A percentile compares a stretch with the other conserved stretches of the same genome.
These are phyloP conservation scores for Stagonosporopsis rhizophila DNA, from an alignment of 2,329 filamentous ascomycete species.

Conservation along the genomic window DNA sequence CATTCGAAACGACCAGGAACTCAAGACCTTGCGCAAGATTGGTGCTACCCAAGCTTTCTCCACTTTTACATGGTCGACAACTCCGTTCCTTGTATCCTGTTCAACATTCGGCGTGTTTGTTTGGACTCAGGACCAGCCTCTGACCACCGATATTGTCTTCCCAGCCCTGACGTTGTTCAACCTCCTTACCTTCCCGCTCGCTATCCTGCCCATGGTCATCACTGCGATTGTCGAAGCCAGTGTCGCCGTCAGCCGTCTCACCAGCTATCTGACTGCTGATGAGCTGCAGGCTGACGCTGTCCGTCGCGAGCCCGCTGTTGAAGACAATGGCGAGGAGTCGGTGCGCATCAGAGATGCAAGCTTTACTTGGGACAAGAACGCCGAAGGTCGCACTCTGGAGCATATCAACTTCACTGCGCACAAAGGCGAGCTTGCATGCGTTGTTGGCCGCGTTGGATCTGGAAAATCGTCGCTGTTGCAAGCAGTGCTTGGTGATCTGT, in stretches of 20 bases:
- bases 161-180: conserved; percentile 94
- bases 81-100: conserved; percentile 96
- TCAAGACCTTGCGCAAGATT: conserved; percentile 95
- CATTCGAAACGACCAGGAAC: conserved; percentile 92
- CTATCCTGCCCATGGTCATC: conserved; percentile 96
- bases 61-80: conserved; percentile 98
- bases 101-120: conserved; percentile 96
- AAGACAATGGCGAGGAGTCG: conserved; percentile 82
- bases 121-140: conserved; percentile 76
- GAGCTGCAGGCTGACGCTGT: conserved; percentile 90
- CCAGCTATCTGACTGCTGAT: conserved; percentile 83
- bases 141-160: conserved; percentile 96
- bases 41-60: conserved; percentile 92
- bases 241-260: conserved; percentile 88
- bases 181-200: conserved; percentile 90
- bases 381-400: conserved; percentile 70
- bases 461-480: conserved; percentile 95
- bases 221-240: conserved; percentile 93
- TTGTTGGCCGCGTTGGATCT: conserved; percentile 91
- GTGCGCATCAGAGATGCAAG: conserved; percentile 82
- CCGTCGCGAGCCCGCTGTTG: conserved; percentile 69
- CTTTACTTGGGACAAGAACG: conserved; percentile 94
- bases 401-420: conserved; percentile 87
- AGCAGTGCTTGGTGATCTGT: conserved; percentile 87
- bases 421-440: conserved; percentile 91